Percentiles rank a stretch among this genome's conserved stretches.
phyloP scores from a whole-genome alignment of 2,329 filamentous ascomycete species.

The Dendryphion nanum region DNA sequence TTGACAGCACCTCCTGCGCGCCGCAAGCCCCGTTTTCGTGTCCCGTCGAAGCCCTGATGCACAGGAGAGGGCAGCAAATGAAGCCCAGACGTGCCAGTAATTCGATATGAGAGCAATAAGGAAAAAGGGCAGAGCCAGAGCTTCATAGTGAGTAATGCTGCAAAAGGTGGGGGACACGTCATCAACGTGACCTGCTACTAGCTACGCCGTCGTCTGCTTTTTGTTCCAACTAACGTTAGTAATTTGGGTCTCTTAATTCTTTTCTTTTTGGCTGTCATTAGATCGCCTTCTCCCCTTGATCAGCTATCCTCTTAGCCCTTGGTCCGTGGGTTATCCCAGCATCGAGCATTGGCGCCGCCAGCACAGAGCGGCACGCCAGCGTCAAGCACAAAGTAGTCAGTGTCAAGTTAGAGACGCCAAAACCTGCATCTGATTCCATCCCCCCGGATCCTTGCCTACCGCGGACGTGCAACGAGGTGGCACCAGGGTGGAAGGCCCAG shows the following conservation, averaged over 20 bases:
- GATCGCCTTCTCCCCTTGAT: slow-evolving; percentile 27
- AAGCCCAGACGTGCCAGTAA: slow-evolving; percentile 18
- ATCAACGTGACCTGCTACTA: slow-evolving; percentile 21
- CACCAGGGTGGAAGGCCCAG: slow-evolving; percentile 13
- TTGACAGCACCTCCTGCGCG: slow-evolving; percentile 15
- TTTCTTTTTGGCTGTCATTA: slow-evolving; percentile 31
- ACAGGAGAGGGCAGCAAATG: slow-evolving; percentile 23
- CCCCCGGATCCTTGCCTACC: slow-evolving; percentile 34
- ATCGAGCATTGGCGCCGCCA: slow-evolving; percentile 29
- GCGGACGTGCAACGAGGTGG: slow-evolving; percentile 29
- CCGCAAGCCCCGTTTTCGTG: slow-evolving; percentile 26
- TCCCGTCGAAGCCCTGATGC: slow-evolving; percentile 29
- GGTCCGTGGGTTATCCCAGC: slow-evolving; percentile 36
- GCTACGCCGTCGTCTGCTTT: slow-evolving; percentile 16
- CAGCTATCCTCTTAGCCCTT: slow-evolving; percentile 25
- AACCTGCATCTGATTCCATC: slow-evolving; percentile 29
- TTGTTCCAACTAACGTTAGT: slow-evolving; percentile 28
- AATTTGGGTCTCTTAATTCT: slow-evolving; percentile 21
- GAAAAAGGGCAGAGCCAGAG: slow-evolving; percentile 16
- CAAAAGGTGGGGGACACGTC: slow-evolving; percentile 30
- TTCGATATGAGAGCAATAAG: slow-evolving; percentile 23
- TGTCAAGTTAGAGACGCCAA: slow-evolving; percentile 30
- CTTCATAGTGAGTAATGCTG: slow-evolving; percentile 20
- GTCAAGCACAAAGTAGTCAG: slow-evolving; percentile 27
- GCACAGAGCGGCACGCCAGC: slow-evolving; percentile 27